phyloP scores from a whole-genome alignment of 345 rosid species.

The Sapria himalayana region DNA sequence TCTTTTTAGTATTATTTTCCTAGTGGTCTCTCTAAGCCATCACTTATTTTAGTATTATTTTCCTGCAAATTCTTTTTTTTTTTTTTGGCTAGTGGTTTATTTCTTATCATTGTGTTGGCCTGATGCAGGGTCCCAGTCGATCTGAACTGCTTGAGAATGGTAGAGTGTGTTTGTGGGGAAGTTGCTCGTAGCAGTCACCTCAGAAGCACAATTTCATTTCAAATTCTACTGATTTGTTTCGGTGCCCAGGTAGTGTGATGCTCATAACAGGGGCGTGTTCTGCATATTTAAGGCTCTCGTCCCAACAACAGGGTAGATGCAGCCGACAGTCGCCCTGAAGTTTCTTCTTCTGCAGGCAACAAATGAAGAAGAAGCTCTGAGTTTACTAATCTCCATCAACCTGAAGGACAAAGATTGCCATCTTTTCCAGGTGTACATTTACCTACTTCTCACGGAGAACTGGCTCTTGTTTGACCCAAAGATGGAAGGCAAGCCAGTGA shows the following conservation, averaged over 20 bases:
- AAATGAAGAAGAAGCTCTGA: conserved; percentile 40
- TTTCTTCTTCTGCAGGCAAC: conserved; percentile 23
- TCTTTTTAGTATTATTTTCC: conserved; percentile 2
- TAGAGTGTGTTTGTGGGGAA: conserved; percentile 48
- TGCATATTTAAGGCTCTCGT: no score
- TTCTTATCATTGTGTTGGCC: conserved; percentile 7
- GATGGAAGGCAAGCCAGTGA: conserved; percentile 27
- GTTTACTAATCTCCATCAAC: conserved; percentile 27
- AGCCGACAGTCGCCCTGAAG: not conserved
- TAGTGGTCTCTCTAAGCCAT: not conserved
- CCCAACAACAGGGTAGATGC: no score
- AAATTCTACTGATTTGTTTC: conserved; percentile 32
- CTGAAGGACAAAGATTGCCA: conserved; percentile 41
- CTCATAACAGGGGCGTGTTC: no score
- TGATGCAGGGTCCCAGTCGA: conserved; percentile 47
- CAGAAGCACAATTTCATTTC: conserved; percentile 37
- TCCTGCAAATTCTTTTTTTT: not conserved
- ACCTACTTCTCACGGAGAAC: conserved; percentile 38
- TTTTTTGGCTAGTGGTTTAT: not conserved
- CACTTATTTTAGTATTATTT: no score
- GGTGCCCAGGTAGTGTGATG: conserved; percentile 53
- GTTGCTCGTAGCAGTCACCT: conserved; percentile 36
- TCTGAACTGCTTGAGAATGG: conserved; percentile 50
- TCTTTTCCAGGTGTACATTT: conserved; percentile 42
- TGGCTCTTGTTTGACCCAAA: conserved; percentile 39